These are phyloP conservation scores for Xylariaceae sp. DNA, from an alignment of 2,329 filamentous ascomycete genomes.

Conservation along the genomic window DNA sequence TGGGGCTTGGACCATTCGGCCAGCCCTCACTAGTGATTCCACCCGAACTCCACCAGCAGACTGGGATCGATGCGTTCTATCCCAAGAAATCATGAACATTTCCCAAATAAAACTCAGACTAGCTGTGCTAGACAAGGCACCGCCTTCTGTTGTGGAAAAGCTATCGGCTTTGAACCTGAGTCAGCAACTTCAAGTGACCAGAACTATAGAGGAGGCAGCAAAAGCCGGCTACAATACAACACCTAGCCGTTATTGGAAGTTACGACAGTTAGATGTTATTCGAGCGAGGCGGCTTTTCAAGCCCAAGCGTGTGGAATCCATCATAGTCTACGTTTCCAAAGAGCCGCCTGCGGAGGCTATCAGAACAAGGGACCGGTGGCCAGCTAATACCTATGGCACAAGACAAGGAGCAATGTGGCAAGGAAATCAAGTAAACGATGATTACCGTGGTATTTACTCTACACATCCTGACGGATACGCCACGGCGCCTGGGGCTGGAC, in stretches of 20 bases:
- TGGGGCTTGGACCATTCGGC: conserved; percentile 4
- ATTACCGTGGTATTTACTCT: too few species aligned
- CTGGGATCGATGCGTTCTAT: conserved; percentile 1
- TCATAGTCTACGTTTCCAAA: conserved; percentile 2
- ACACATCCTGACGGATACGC: too few species aligned
- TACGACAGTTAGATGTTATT: conserved; percentile 5
- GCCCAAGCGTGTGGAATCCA: not conserved
- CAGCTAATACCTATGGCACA: too few species aligned
- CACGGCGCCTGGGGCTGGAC: too few species aligned
- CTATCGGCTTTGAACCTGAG: not conserved
- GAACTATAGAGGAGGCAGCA: conserved; percentile 1
- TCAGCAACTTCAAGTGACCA: conserved; percentile 1
- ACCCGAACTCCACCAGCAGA: not conserved
- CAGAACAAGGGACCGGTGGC: too few species aligned
- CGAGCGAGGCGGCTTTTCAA: not conserved
- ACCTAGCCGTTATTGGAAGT: not conserved
- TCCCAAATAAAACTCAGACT: not conserved
- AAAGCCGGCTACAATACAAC: not conserved
- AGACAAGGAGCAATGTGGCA: too few species aligned
- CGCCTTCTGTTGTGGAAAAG: not conserved
- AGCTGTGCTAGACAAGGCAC: not conserved
- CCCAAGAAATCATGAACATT: not conserved
- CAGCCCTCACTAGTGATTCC: not conserved
- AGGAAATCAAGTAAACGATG: too few species aligned
- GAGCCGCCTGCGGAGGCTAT: not conserved